Base-by-base conservation (phyloP, 2,329 filamentous ascomycete species). In the Coniochaeta hoffmannii region DNA sequence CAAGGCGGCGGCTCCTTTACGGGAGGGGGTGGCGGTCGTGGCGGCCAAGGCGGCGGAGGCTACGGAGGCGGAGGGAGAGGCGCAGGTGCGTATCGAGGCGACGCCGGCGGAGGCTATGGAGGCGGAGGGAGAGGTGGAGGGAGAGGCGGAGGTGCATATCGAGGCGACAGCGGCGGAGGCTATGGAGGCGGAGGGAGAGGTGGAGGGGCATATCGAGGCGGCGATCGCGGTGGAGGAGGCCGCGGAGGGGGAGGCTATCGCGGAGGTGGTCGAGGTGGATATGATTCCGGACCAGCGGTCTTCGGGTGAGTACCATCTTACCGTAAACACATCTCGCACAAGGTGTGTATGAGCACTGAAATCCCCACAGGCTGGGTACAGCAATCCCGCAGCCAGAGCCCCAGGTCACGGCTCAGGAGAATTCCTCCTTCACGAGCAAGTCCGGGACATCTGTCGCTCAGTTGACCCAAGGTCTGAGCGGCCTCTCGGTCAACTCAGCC, bases 401-500 rank as follows among this genome's bases (percentile, higher is more conserved):
- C 1, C 24, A 53, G 0, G 63, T 73, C 11, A 66, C 64, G 1
- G 51, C 38, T 9, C 59, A 67, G 2, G 66, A 69, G 51, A 11
- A 63, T 50, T 11, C 28, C 34, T 63, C 63, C 50, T 58, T 66
- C 54, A 32, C 57, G 22, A 24, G 71, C 22, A 60, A 66, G 3
- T 57, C 64, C 2, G 3, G n/a, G 17, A 63, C 66, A 7, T 60
- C 68, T 30, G 55, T 59, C 11, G 58, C 61, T n/a, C 35, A 56
- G 15, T 55, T 78, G 1, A 64, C 65, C 2, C 59, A 64, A 2
- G 64, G 72, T 52, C 71, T 78, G 69, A 63, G 64, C 12, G 66
- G 69, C 36, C 62, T 76, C 24, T 58, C 67, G 4, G 28, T 72
- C 22, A 50, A 30, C 1, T 34, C 53, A 3, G 22, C 30, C 10